Evolutionary conservation across 1,284 basidiomycete species (phyloP).

Genomic region (Tilletia setariae): DNA sequence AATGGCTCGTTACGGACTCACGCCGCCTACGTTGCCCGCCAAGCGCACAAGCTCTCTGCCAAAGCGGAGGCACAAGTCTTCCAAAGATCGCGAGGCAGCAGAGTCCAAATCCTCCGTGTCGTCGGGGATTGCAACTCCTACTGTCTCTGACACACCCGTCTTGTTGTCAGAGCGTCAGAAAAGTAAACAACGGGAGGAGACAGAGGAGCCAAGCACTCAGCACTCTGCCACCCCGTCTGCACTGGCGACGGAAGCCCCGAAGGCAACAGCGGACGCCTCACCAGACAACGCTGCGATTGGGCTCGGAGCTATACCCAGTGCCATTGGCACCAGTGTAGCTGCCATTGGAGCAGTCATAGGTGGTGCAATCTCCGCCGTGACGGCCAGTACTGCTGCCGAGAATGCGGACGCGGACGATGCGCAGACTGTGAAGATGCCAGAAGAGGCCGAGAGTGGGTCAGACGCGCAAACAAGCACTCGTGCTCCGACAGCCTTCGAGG

Average conservation of each 20-base stretch:
- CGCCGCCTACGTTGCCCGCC: neutral
- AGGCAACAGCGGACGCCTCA: neutral
- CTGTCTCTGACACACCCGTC: neutral
- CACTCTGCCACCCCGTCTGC: no score
- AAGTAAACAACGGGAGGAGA: neutral
- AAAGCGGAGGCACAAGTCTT: conserved; percentile 2
- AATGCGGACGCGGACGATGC: no score
- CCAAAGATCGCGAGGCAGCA: neutral
- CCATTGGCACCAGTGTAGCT: neutral
- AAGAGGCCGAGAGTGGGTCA: no score
- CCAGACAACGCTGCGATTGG: neutral
- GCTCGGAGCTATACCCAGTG: neutral
- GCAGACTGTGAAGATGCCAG: no score
- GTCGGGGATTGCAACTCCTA: neutral
- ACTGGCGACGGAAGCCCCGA: no score
- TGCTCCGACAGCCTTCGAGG: no score
- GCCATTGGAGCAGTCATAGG: neutral
- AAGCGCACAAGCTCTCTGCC: conserved; percentile 13
- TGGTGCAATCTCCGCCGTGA: neutral
- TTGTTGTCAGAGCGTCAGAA: neutral
- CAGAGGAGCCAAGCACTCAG: no score
- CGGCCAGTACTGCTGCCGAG: neutral
- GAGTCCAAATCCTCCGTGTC: neutral
- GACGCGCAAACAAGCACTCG: no score
- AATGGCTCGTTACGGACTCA: conserved; percentile 8